These are phyloP conservation scores for Phaseolus coccineus DNA, from an alignment of 331 rosid species.

Conservation along the genomic window DNA sequence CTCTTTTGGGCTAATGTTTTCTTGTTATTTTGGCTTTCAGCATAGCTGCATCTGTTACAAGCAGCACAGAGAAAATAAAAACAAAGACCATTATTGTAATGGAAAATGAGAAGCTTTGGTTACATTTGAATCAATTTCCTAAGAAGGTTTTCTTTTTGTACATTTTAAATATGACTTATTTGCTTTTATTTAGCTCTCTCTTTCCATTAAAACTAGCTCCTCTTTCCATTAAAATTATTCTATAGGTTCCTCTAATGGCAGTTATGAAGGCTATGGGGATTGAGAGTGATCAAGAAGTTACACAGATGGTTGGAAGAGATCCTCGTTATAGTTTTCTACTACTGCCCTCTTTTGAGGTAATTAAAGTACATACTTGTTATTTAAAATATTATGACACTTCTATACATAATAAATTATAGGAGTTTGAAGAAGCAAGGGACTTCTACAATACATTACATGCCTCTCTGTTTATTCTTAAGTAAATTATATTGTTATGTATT, in stretches of 20 bases:
- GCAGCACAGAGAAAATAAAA: conserved; percentile 80
- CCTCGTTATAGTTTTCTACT: conserved; percentile 81
- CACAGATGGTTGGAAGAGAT: conserved; percentile 96
- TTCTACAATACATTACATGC: conserved; percentile 9
- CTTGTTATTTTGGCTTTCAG: conserved; percentile 51
- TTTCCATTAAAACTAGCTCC: conserved; percentile 4
- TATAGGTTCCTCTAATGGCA: conserved; percentile 82
- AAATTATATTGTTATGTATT: conserved; percentile 29
- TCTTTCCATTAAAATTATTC: conserved; percentile 28
- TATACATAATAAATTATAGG: not conserved
- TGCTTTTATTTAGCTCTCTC: conserved; percentile 3
- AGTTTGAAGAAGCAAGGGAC: conserved; percentile 14
- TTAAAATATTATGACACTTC: conserved; percentile 10
- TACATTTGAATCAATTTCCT: conserved; percentile 72
- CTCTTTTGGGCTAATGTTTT: too few species aligned
- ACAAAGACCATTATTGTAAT: conserved; percentile 80
- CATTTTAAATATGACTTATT: conserved; percentile 34
- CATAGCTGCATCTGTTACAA: conserved; percentile 87
- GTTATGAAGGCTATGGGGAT: conserved; percentile 92
- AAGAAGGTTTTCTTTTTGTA: conserved; percentile 60
- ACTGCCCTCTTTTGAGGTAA: conserved; percentile 89
- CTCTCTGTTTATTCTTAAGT: conserved; percentile 22
- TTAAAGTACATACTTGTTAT: conserved; percentile 20
- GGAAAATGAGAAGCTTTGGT: conserved; percentile 85
- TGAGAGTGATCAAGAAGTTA: conserved; percentile 90